Base-by-base conservation (phyloP, 345 rosid genomes). In the Acer saccharum region DNA sequence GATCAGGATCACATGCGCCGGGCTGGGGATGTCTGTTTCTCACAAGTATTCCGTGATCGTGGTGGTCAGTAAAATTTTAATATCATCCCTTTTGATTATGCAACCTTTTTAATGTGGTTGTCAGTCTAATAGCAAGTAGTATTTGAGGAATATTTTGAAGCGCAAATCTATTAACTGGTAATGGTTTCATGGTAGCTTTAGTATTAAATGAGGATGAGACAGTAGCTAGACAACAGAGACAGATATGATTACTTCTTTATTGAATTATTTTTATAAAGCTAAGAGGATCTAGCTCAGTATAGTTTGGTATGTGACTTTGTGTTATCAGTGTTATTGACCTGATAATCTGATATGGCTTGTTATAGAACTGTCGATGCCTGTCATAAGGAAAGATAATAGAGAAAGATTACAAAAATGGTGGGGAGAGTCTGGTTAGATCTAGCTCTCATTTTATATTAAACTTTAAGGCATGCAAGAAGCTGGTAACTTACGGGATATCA, bases 11-110 rank as follows among this genome's bases (percentile, higher is more conserved):
- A 96, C 86, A 96, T 96, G 99, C 95, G 99, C 61, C 83, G 83
- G 77, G 99, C 98, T 82, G 99, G 99, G 76, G 99, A 94, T 88
- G 99, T 94, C 72, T 91, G 97, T 80, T 96, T 96, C 72, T 92
- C 99, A 80, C 92, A 94, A 84, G 98, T 96, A 20, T 96, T 90
- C 71, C 94, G 91, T 23, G 94, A 91, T 69, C 95, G 92, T 48
- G 91, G 90, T 76, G 98, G 99, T 96, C 79, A 81, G 88, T 57
- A 63, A 12, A 7, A 46, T 61, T 48, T 35, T 20, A 2, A 0
- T 10, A 0, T 46, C 4, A 10, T 21, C 9, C 2, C 61, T 74
- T 60, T 16, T 41, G 1, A 3, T 58, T 64, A 6, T 52, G 32
- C 18, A 23, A 7, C 20, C 23, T 17, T 44, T 43, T 14, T 79